phyloP scores from a whole-genome alignment of 805 yeast species.

The Cyberlindnera bimundalis region DNA sequence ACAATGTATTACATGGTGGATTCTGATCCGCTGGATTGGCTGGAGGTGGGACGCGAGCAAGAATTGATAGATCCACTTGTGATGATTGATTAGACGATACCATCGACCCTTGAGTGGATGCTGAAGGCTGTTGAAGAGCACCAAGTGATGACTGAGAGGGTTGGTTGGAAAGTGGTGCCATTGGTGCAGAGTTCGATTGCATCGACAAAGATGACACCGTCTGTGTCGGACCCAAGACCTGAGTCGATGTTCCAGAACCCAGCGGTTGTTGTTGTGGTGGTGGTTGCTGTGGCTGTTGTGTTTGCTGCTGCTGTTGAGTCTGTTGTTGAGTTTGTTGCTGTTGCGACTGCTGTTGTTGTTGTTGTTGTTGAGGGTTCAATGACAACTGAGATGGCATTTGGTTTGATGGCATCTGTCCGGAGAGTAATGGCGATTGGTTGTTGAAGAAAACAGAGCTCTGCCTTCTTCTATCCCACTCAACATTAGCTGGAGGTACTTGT shows the following conservation, averaged over 20 bases:
- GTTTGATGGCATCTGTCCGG: constrained; percentile 21
- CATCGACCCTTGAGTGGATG: constrained; percentile 4
- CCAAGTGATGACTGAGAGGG: constrained; percentile 5
- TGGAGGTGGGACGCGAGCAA: constrained; percentile 83
- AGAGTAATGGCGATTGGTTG: constrained; percentile 25
- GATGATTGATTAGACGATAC: constrained; percentile 24
- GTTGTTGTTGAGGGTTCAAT: constrained; percentile 10
- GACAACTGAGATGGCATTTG: constrained; percentile 27
- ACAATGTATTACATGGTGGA: constrained; percentile 96
- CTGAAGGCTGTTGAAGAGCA: constrained; percentile 9
- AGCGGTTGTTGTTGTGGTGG: constrained; percentile 6
- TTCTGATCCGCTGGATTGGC: constrained; percentile 99
- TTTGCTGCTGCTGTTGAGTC: constrained; percentile 9
- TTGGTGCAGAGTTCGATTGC: constrained; percentile 5
- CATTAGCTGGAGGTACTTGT: constrained; percentile 40
- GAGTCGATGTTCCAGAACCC: no score
- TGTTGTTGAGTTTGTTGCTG: constrained; percentile 9
- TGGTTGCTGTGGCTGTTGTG: constrained; percentile 7
- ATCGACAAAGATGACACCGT: background rate
- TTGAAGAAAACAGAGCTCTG: constrained; percentile 52
- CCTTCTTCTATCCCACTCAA: constrained; percentile 51
- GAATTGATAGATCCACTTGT: constrained; percentile 60
- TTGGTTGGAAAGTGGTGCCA: constrained; percentile 16
- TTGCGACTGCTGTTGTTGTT: constrained; percentile 7
- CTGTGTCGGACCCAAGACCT: constrained; percentile 2